phyloP scores from a whole-genome alignment of 805 yeast genomes.

The Hemisphaericaspora nanyangensis region DNA sequence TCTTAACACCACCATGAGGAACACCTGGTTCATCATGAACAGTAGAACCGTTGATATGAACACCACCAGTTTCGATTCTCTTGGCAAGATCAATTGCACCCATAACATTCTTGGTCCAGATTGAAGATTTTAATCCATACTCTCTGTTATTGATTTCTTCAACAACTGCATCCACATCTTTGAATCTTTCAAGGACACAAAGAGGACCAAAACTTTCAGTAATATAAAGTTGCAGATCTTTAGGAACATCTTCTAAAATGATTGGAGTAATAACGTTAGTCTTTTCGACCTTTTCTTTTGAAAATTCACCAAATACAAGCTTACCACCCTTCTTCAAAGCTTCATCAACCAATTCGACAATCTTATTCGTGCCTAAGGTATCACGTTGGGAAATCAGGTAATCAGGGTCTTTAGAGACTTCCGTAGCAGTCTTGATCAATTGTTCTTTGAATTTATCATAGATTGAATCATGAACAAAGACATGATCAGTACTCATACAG shows the following conservation, averaged over 20 bases:
- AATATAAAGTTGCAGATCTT: constrained; percentile 22
- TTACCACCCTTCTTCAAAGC: constrained; percentile 38
- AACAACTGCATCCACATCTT: constrained; percentile 15
- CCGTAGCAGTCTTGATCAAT: constrained; percentile 14
- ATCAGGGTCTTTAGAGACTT: constrained; percentile 15
- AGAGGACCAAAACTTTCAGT: constrained; percentile 46
- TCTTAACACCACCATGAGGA: constrained; percentile 47
- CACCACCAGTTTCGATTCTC: constrained; percentile 36
- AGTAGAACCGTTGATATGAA: constrained; percentile 34
- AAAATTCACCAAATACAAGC: constrained; percentile 19
- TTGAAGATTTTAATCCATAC: constrained; percentile 39
- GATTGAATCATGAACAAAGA: constrained; percentile 31
- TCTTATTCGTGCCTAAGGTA: constrained; percentile 15
- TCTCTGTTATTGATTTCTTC: constrained; percentile 20
- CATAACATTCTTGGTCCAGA: constrained; percentile 38
- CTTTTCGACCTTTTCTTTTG: constrained; percentile 1
- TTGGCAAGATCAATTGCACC: constrained; percentile 30
- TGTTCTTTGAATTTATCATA: constrained; percentile 25
- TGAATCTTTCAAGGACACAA: constrained; percentile 25
- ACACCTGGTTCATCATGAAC: constrained; percentile 31
- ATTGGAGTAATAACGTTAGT: constrained; percentile 19
- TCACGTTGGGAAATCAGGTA: constrained; percentile 28
- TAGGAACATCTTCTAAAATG: constrained; percentile 27
- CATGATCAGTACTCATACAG: constrained; percentile 44
- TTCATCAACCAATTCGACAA: constrained; percentile 26